Base-by-base conservation (phyloP, 306 rosid species). In the Inga leiocalycina region DNA sequence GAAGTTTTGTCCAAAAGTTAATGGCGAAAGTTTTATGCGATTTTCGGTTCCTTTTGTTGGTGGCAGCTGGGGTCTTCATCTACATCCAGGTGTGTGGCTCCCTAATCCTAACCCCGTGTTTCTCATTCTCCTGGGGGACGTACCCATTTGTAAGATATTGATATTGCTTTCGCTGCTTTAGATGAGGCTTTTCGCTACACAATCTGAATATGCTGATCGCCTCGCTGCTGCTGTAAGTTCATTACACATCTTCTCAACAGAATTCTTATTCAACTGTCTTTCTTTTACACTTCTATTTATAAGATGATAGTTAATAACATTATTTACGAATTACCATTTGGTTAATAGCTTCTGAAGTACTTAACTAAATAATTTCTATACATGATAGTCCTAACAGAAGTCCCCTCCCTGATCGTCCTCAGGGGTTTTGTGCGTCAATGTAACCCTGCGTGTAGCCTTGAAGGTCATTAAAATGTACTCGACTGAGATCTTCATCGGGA, bases 151-250 rank as follows among this genome's bases (percentile, higher is more conserved):
- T 27, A 45, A n/a, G 10, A 46, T 24, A 32, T 72, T 72, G 39
- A 46, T 43, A 68, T 68, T 45, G 75, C 14, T 78, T 45, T 35
- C 52, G 3, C 57, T 74, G 54, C 43, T 78, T 74, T 86, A 96
- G 99, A 81, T 92, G 85, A 89, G 98, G 89, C 95, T 96, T 79
- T 96, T 93, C 78, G 81, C 93, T 13, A 90, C 98, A 6, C 99
- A 96, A 75, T 91, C 97, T 10, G 81, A 92, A 82, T 96, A 96
- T 69, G 95, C 97, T 43, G 99, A 96, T 90, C 97, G 94, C 88
- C 98, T 96, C 15, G 96, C 99, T 19, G 87, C 84, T 48, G 94
- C 98, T 84, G 99, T 93, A 91, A 68, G 91, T 87, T 52, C 75
- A 81, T 65, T 78, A 71, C 51, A 16, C 67, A 22, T 30, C 70